Percentiles rank a stretch among this genome's conserved stretches.
phyloP scores from a whole-genome alignment of 2,329 filamentous ascomycete genomes.

The Ophiostoma ips region DNA sequence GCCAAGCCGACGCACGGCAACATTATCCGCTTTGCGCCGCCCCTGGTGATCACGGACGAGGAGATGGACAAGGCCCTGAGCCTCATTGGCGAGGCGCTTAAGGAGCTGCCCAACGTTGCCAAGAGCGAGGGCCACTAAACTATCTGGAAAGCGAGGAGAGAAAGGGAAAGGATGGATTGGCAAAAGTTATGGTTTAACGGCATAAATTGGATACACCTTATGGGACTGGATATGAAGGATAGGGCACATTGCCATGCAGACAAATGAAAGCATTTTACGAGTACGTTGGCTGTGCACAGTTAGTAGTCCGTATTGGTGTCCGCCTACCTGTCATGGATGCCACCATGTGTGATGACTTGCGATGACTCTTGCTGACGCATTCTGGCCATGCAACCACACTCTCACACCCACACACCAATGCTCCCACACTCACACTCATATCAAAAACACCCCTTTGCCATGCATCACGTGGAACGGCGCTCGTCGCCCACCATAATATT shows the following conservation, averaged over 20 bases:
- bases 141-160: too few species aligned
- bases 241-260: background rate
- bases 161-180: background rate
- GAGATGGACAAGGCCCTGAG: conserved; percentile 64
- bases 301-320: too few species aligned
- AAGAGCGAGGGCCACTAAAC: conserved; percentile 22
- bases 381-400: too few species aligned
- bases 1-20: conserved; percentile 98
- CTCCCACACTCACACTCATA: too few species aligned
- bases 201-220: background rate
- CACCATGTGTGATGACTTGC: too few species aligned
- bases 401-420: too few species aligned
- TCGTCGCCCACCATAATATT: background rate
- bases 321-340: too few species aligned
- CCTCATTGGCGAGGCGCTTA: conserved; percentile 71
- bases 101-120: conserved; percentile 60
- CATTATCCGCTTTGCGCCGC: conserved; percentile 95
- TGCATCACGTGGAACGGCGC: too few species aligned
- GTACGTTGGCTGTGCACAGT: background rate
- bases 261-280: background rate
- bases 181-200: background rate
- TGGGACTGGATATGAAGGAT: background rate
- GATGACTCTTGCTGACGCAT: too few species aligned
- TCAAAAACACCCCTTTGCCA: too few species aligned
- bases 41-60: conserved; percentile 81